These are phyloP conservation scores for Phytopythium aichiense DNA, from an alignment of 352 stramenopile genomes.

Conservation along the genomic window DNA sequence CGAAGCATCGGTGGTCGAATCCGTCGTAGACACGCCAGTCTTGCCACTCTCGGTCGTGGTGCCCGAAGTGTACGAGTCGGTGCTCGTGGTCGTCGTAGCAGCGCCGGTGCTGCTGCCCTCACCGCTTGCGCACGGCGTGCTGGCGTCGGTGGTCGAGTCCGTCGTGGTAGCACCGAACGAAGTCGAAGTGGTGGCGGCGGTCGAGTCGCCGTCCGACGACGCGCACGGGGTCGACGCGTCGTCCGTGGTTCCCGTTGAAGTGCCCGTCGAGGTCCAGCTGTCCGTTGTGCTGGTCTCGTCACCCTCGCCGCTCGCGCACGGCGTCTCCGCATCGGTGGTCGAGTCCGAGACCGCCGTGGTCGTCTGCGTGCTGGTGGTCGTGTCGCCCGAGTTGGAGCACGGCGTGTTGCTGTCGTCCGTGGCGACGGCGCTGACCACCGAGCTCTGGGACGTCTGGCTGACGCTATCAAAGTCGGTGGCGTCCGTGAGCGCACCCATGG, in stretches of 20 bases:
- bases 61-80: slow-evolving; percentile 2
- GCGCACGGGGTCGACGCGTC: not conserved
- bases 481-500: slow-evolving; percentile 21
- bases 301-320: not conserved
- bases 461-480: slow-evolving; percentile 10
- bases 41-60: not conserved
- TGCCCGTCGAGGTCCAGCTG: not conserved
- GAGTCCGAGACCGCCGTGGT: not conserved
- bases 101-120: too few relatives aligned
- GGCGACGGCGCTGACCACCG: not conserved
- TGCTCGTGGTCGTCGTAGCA: not conserved
- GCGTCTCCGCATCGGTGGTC: not conserved
- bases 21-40: not conserved
- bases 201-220: not conserved
- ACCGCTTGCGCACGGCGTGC: not conserved
- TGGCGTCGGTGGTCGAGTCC: slow-evolving; percentile 1
- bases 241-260: not conserved
- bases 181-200: too few relatives aligned
- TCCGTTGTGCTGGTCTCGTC: not conserved
- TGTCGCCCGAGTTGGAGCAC: slow-evolving; percentile 5
- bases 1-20: too few relatives aligned
- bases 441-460: not conserved
- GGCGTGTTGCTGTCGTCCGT: slow-evolving; percentile 3
- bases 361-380: not conserved
- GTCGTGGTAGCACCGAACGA: too few relatives aligned